These are phyloP conservation scores for Boletus rex-veris DNA, from an alignment of 768 basidiomycete species.

Conservation along the genomic window DNA sequence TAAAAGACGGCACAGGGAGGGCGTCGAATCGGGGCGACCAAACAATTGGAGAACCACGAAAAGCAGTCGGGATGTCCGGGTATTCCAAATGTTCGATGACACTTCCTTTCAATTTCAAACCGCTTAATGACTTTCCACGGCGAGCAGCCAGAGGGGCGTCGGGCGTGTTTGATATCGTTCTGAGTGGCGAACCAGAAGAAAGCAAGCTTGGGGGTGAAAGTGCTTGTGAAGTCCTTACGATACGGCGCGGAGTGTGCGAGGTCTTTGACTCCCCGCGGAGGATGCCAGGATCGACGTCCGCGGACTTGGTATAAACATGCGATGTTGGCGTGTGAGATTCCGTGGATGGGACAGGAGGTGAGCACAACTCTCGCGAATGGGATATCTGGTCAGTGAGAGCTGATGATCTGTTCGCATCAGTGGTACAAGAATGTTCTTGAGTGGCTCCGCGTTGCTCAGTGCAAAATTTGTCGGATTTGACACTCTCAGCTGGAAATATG, in stretches of 20 bases:
- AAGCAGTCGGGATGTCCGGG: constrained; percentile 43
- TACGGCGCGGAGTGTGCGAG: background rate
- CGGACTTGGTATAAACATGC: constrained; percentile 6
- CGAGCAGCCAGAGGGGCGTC: constrained; percentile 36
- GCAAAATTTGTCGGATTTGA: constrained; percentile 5
- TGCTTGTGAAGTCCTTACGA: constrained; percentile 1
- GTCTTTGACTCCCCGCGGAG: constrained; percentile 6
- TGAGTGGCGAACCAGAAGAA: background rate
- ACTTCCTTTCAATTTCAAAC: constrained; percentile 22
- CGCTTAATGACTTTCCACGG: constrained; percentile 35
- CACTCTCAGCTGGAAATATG: constrained; percentile 22
- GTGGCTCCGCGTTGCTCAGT: background rate
- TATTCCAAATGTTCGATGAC: constrained; percentile 28
- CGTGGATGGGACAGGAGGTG: background rate
- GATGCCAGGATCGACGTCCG: constrained; percentile 3
- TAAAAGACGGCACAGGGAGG: constrained; percentile 12
- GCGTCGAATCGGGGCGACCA: constrained; percentile 31
- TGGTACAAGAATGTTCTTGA: background rate
- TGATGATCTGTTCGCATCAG: background rate
- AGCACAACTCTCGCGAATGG: background rate
- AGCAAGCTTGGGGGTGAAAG: background rate
- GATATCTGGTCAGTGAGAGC: background rate
- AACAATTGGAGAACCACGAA: constrained; percentile 35
- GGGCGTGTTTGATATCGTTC: constrained; percentile 2
- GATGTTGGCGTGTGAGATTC: background rate